Evolutionary conservation across 345 rosid genomes (phyloP), one percentile per base, ranked within the genome.

Genomic region (Pistacia atlantica): DNA sequence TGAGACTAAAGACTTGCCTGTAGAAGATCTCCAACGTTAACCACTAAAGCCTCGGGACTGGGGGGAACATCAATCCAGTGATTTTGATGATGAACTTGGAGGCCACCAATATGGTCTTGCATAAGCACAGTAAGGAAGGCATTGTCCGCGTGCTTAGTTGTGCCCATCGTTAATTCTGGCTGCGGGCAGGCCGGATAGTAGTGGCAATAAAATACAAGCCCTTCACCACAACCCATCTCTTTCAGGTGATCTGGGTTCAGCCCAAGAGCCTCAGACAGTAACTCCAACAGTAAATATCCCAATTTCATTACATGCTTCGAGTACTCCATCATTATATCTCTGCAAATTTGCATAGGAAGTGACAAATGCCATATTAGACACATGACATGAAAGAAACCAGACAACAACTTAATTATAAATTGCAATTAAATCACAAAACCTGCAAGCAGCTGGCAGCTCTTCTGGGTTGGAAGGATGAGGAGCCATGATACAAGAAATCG

Each of bases 41-140:
- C 72, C 46, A 86, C 85, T 1, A 89, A 78, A 13, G 95, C 88
- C 5, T 84, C 90, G 11, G 90, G 91, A 52, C 63, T 63, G 0
- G 77, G 81, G 52, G 87, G 86, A 22, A 89, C 83, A 81, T 87
- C 87, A 31, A 87, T 9, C 90, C 91, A 87, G 16, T 55, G 77
- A 11, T 83, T 69, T 20, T 85, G 64, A 17, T 81, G 81, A 5
- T 52, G 78, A 56, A 87, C 84, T 45, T 90, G 92, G 65, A 90
- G 95, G 25, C 92, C 91, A 63, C 88, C 90, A 1, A 89, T 80
- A n/a, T 85, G 80, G 80, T 90, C 91, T 12, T 87, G 92, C 28
- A 87, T 79, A 33, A 90, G 90, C 42, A 90, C 83, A 0, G 91
- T 82, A 31, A 90, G 67, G 79, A 90, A 90, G 72, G 79, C 78